phyloP scores from a whole-genome alignment of 2,329 filamentous ascomycete genomes.

The Fusarium coicis region DNA sequence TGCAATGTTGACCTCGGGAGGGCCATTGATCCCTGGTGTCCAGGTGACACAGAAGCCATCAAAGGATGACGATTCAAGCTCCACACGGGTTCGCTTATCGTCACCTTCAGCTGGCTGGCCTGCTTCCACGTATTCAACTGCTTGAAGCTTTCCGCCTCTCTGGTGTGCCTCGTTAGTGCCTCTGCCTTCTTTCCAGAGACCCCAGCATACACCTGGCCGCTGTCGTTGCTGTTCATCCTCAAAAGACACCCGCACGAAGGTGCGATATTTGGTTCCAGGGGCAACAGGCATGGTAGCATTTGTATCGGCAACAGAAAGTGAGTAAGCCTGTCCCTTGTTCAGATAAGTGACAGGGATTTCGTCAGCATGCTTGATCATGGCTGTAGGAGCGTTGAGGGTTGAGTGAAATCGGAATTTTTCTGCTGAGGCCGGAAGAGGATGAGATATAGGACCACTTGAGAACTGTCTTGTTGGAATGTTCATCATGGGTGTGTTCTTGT shows the following conservation, averaged over 20 bases:
- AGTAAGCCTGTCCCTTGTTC: constrained; percentile 97
- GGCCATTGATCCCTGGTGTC: constrained; percentile 77
- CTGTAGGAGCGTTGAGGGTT: constrained; percentile 91
- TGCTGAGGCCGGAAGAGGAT: constrained; percentile 62
- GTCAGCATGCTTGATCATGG: constrained; percentile 90
- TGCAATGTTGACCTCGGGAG: constrained; percentile 83
- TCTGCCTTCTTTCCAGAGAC: constrained; percentile 92
- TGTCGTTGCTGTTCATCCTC: constrained; percentile 94
- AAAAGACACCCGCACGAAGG: constrained; percentile 94
- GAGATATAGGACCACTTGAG: constrained; percentile 57
- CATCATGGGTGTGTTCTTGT: constrained; percentile 69
- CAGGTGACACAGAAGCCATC: constrained; percentile 94
- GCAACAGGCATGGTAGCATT: constrained; percentile 67
- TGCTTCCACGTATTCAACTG: constrained; percentile 89
- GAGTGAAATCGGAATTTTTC: constrained; percentile 90
- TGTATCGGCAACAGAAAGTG: constrained; percentile 84
- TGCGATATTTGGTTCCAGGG: constrained; percentile 80
- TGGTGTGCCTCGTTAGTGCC: constrained; percentile 97
- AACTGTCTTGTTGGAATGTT: constrained; percentile 65
- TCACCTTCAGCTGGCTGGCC: constrained; percentile 69
- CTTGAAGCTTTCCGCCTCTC: constrained; percentile 89
- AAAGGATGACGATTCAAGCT: constrained; percentile 82
- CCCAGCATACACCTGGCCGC: constrained; percentile 86
- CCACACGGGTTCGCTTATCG: constrained; percentile 74
- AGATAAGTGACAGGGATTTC: constrained; percentile 98